Base-by-base conservation (phyloP, 768 basidiomycete species). In the Kwoniella heveanensis region DNA sequence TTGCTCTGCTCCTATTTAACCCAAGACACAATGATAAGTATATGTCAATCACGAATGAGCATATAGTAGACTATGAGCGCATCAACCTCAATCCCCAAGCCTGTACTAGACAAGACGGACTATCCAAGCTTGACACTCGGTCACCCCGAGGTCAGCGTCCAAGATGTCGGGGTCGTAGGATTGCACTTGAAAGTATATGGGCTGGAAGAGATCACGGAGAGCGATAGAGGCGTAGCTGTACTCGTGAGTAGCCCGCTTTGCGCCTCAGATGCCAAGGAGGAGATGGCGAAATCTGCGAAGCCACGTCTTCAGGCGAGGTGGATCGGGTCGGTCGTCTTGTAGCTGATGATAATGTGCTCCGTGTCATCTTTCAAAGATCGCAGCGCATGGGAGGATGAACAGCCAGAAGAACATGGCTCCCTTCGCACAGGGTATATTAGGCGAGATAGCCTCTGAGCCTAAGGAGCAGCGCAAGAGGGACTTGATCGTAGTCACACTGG, bases 321-420 rank as follows among this genome's bases (percentile, higher is more conserved):
- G n/a, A n/a, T n/a, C n/a, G n/a, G n/a, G n/a, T n/a, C n/a, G n/a
- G n/a, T n/a, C n/a, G n/a, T n/a, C n/a, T n/a, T n/a, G n/a, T n/a
- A n/a, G n/a, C n/a, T n/a, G n/a, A n/a, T n/a, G n/a, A n/a, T n/a
- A n/a, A n/a, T n/a, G n/a, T n/a, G n/a, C n/a, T n/a, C n/a, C n/a
- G n/a, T n/a, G n/a, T n/a, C n/a, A n/a, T n/a, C n/a, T n/a, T n/a
- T n/a, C n/a, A n/a, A n/a, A 76, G 74, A 83, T 86, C 72, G 78
- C 85, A 37, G 79, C 85, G 3, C 85, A 86, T 69, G 85, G 85
- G 0, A 78, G 85, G 25, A 67, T 59, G n/a, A 77, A 79, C 15
- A 76, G 75, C 17, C 74, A 81, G 27, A 73, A 79, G 21, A 62
- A 72, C 49, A 72, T 82, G 64, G 75, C 76, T 12, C 54, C 65